Percentiles rank a stretch among this genome's conserved stretches.
phyloP scores from a whole-genome alignment of 805 yeast genomes.

The Zygotorulaspora sp. region DNA sequence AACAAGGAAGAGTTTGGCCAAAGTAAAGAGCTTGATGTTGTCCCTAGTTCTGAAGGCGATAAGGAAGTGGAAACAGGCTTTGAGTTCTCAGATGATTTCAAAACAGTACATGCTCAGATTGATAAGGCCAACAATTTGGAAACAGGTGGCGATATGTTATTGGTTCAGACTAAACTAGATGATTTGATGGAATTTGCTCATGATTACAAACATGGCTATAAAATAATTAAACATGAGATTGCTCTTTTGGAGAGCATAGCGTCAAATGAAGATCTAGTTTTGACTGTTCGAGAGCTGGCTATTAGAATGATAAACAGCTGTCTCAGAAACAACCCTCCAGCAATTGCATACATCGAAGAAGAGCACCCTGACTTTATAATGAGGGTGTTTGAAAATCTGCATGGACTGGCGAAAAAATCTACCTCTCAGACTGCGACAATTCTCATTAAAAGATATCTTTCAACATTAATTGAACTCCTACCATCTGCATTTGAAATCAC shows the following conservation, averaged over 20 bases:
- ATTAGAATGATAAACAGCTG: conserved; percentile 62
- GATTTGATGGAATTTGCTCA: conserved; percentile 59
- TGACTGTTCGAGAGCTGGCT: conserved; percentile 44
- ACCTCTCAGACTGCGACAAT: conserved; percentile 1
- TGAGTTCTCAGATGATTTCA: conserved; percentile 31
- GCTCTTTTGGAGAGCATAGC: conserved; percentile 16
- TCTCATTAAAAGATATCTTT: conserved; percentile 28
- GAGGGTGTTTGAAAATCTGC: conserved; percentile 27
- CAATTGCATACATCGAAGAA: conserved; percentile 39
- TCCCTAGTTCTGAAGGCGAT: neutral
- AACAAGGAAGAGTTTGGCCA: neutral
- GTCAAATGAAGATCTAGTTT: conserved; percentile 17
- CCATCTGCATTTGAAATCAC: conserved; percentile 12
- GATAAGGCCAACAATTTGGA: conserved; percentile 8
- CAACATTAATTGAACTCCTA: conserved; percentile 28
- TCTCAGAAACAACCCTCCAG: conserved; percentile 69
- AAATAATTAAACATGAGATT: conserved; percentile 38
- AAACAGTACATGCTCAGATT: conserved; percentile 25
- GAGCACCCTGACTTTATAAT: conserved; percentile 39
- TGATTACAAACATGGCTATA: conserved; percentile 57
- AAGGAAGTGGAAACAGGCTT: conserved; percentile 10
- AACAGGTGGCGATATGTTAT: conserved; percentile 12
- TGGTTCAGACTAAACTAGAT: conserved; percentile 30
- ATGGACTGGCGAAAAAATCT: neutral
- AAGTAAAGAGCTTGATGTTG: neutral